Base-by-base conservation (phyloP, 805 yeast genomes). In the Cyberlindnera petersonii region DNA sequence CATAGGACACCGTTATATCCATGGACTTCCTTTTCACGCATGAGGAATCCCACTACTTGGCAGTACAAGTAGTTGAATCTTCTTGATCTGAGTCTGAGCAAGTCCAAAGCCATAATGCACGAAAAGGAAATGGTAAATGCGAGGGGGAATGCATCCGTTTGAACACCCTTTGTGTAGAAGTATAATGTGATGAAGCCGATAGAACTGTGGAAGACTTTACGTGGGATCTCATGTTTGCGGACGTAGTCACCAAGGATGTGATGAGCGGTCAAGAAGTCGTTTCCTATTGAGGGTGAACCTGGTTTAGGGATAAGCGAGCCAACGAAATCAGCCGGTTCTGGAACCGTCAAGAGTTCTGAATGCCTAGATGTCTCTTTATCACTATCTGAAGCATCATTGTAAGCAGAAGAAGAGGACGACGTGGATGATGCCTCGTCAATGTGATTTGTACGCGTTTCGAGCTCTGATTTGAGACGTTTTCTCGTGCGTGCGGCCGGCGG, bases 121-220 rank as follows among this genome's bases (percentile, higher is more conserved):
- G 68, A 61, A 43, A 88, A 78, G 13, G 81, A 72, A 5, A 72
- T 56, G 3, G 68, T 58, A 33, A 89, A 68, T 0, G 83, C 84
- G 16, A 71, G 62, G 9, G 81, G 74, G n/a, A 89, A 74, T 44
- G 75, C 71, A 6, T 60, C 56, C 15, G 74, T 73, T 43, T 74
- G 71, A 9, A 71, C 65, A 9, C 89, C 88, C 29, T 62, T 56
- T 0, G 83, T 71, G 59, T 88, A 91, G 24, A 86, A 64, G 52
- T 73, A 82, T 27, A 93, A 61, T 2, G 97, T 81, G 30, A 89
- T 50, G 47, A 88, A 73, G 1, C 97, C 98, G 34, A 89, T 87
- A 2, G 93, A 82, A 8, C 91, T 84, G 60, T 93, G 98, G 43
- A 93, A 77, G 4, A 75, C 64, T 60, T 93, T 93, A 54, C 98